Percentiles rank a stretch among this genome's conserved stretches.
Evolutionary conservation across 176 grass and related monocot genomes (phyloP).

Genomic region (Triticum monococcum): DNA sequence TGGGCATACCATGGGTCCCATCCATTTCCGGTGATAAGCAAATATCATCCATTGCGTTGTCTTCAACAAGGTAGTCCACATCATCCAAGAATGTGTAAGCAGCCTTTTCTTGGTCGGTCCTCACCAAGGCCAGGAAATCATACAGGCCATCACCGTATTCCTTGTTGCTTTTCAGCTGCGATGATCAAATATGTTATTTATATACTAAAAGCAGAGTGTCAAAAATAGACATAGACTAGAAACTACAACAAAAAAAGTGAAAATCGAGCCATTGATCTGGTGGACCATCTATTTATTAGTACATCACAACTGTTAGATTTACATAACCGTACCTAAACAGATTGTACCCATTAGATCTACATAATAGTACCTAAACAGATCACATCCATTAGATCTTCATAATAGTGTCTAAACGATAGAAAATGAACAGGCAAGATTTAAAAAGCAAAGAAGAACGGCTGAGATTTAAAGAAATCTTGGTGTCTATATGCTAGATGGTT

Average conservation of each 20-base stretch:
- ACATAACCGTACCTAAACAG: too few species aligned
- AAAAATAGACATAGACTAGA: background rate
- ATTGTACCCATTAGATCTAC: too few species aligned
- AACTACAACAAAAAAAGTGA: background rate
- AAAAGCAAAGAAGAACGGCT: too few species aligned
- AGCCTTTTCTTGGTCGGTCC: slow-evolving; percentile 54
- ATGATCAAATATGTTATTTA: slow-evolving; percentile 2
- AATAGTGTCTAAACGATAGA: too few species aligned
- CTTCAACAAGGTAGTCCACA: slow-evolving; percentile 75
- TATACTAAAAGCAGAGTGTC: background rate
- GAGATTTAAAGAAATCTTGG: too few species aligned
- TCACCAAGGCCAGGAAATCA: slow-evolving; percentile 81
- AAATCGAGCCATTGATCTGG: background rate
- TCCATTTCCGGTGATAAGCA: slow-evolving; percentile 80
- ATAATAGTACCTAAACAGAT: too few species aligned
- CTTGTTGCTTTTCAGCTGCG: slow-evolving; percentile 67
- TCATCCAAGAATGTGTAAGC: slow-evolving; percentile 60
- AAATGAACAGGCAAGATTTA: too few species aligned
- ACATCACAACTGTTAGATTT: too few species aligned
- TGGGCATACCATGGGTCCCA: slow-evolving; percentile 53
- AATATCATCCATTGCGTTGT: slow-evolving; percentile 45
- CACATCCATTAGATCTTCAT: too few species aligned
- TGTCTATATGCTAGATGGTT: too few species aligned
- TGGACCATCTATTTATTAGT: background rate
- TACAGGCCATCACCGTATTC: slow-evolving; percentile 74